Conservation (phyloP, 2,329 filamentous ascomycete genomes). For the Nothophoma quercina region DNA sequence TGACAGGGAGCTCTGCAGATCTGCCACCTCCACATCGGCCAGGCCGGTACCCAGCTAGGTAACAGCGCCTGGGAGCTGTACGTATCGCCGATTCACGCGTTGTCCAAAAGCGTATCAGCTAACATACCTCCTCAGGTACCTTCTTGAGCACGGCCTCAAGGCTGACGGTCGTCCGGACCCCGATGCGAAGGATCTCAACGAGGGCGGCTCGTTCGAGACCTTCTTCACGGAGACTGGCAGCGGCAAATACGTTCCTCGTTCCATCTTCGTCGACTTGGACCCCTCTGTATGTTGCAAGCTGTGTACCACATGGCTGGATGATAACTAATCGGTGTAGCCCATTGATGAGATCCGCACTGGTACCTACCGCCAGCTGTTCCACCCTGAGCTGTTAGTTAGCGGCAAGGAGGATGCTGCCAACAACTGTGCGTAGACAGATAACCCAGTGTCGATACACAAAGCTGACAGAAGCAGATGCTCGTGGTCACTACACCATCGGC, state of each 20-base stretch:
- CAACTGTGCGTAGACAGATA: slow-evolving; percentile 63
- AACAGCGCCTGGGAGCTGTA: slow-evolving; percentile 81
- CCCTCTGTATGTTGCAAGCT: slow-evolving; percentile 61
- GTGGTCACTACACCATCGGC: slow-evolving; percentile 78
- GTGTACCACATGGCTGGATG: slow-evolving; percentile 6
- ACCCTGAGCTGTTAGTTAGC: slow-evolving; percentile 75
- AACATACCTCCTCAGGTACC: slow-evolving; percentile 62
- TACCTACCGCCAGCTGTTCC: slow-evolving; percentile 72
- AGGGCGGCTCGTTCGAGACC: slow-evolving; percentile 72
- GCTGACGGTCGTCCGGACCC: slow-evolving; percentile 70
- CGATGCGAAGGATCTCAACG: slow-evolving; percentile 65
- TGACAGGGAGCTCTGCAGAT: slow-evolving; percentile 55
- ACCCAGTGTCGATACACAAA: background rate
- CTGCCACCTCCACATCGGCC: slow-evolving; percentile 72
- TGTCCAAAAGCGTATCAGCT: slow-evolving; percentile 24
- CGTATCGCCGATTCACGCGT: slow-evolving; percentile 43
- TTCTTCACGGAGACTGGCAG: slow-evolving; percentile 77
- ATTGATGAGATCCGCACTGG: slow-evolving; percentile 78
- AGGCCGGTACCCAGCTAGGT: slow-evolving; percentile 77
- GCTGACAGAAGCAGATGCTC: slow-evolving; percentile 61
- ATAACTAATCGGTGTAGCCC: slow-evolving; percentile 54
- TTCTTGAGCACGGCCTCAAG: slow-evolving; percentile 75
- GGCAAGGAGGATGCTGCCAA: slow-evolving; percentile 81
- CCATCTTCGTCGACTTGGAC: slow-evolving; percentile 76
- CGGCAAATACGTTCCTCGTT: slow-evolving; percentile 76